Base-by-base conservation (phyloP, 768 basidiomycete species). In the Boletus rubescentipes region DNA sequence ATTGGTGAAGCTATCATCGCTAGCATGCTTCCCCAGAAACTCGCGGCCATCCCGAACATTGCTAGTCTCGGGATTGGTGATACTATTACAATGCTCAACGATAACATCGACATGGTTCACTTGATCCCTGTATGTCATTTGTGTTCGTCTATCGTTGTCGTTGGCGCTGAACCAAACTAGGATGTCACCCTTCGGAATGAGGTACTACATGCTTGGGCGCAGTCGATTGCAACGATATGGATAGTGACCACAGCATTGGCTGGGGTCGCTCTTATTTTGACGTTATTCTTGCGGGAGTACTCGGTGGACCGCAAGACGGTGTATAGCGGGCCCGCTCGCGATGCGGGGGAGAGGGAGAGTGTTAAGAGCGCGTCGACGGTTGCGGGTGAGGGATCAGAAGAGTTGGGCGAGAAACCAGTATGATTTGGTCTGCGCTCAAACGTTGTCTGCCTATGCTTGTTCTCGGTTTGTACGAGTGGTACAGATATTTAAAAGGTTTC, bases 1-100 rank as follows among this genome's bases (percentile, higher is more conserved):
- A 67, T 89, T 34, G 86, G 88, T 14, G 84, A 90, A 59, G 85
- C 83, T 5, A 83, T 90, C 52, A 84, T 83, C 55, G 73, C 85
- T 2, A 83, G 78, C 48, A 80, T 86, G 4, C 65, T 78, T 48
- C 66, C 65, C 16, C 65, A 54, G 29, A 69, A 71, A 46, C 67
- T 79, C 2, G 58, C 58, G 0, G 54, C 53, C 1, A 74, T 80
- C 21, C 68, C 72, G 1, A 70, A 69, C 20, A 46, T 72, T 1
- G 29, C 35, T 2, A 44, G 47, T 15, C 58, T 72, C 4, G 49
- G 46, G 6, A 30, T 60, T 15, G 71, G 77, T 56, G 75, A 76
- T 0, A 72, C 73, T 10, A 64, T 77, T 8, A 59, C 74, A 4
- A 71, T 68, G 34, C 71, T 85, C 18, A 79, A 70, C 51, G 68